phyloP scores from a whole-genome alignment of 2,329 filamentous ascomycete species.

The Alternaria sp. region DNA sequence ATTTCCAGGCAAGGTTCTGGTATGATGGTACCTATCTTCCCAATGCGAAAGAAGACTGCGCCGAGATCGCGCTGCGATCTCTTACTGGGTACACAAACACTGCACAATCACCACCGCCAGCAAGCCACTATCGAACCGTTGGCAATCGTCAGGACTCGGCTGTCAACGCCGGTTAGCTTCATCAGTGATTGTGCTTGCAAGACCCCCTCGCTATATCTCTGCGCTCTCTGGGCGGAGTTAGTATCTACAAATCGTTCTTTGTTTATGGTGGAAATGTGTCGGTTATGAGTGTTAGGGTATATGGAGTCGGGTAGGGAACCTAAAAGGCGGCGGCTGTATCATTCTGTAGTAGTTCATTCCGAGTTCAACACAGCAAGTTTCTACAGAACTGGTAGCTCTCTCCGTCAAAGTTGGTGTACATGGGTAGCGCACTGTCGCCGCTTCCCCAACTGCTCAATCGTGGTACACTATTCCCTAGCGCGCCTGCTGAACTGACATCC shows the following conservation, averaged over 20 bases:
- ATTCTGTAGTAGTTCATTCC: not conserved
- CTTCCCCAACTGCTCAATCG: constrained; percentile 1
- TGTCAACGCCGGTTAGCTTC: constrained; percentile 8
- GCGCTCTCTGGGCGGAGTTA: not conserved
- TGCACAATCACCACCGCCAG: constrained; percentile 33
- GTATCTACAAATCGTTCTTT: not conserved
- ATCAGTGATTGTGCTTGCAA: not conserved
- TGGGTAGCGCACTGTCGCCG: constrained; percentile 1
- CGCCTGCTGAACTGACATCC: constrained; percentile 1
- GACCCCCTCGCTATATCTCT: not conserved
- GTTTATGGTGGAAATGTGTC: not conserved
- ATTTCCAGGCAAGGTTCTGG: constrained; percentile 48
- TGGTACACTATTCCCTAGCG: constrained; percentile 15
- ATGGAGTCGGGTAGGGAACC: not conserved
- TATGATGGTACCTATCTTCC: constrained; percentile 48
- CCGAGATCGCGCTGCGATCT: constrained; percentile 43
- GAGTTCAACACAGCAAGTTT: not conserved
- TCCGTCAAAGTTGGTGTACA: not conserved
- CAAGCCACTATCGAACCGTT: constrained; percentile 32
- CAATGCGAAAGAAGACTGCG: constrained; percentile 50
- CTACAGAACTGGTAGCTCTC: not conserved
- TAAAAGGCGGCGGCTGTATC: constrained; percentile 5
- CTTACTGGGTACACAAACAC: constrained; percentile 34
- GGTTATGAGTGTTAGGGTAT: not conserved
- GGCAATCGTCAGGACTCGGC: constrained; percentile 12